phyloP scores from a whole-genome alignment of 1,284 basidiomycete species.

The Bondarzewia mesenterica region DNA sequence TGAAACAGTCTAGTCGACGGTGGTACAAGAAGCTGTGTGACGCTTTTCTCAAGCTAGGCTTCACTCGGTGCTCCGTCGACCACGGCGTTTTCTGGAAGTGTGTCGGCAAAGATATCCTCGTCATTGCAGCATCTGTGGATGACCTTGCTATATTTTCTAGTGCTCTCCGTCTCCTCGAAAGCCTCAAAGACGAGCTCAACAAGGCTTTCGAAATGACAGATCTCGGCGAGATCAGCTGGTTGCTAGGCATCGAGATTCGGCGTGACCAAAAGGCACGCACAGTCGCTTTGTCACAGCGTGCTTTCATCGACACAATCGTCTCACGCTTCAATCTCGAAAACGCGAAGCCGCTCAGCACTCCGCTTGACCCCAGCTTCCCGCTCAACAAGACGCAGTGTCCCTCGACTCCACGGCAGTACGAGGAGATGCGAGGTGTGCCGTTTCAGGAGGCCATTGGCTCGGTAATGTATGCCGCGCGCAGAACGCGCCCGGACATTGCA shows the following conservation, averaged over 20 bases:
- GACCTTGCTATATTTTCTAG: conserved; percentile 18
- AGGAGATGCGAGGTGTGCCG: conserved; percentile 11
- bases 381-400: conserved; percentile 6
- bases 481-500: conserved; percentile 16
- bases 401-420: neutral
- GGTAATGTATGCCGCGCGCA: conserved; percentile 11
- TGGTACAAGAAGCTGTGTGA: conserved; percentile 18
- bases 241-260: conserved; percentile 21
- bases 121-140: conserved; percentile 23
- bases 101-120: neutral
- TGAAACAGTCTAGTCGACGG: conserved; percentile 16
- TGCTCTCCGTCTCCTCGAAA: neutral
- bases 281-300: conserved; percentile 19
- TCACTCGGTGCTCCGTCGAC: conserved; percentile 12
- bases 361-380: conserved; percentile 16
- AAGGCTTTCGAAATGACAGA: conserved; percentile 10
- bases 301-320: conserved; percentile 19
- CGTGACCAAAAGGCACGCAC: conserved; percentile 11
- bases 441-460: conserved; percentile 18
- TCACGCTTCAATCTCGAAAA: conserved; percentile 18
- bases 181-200: conserved; percentile 6
- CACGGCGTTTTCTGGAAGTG: conserved; percentile 13
- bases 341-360: conserved; percentile 17
- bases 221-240: conserved; percentile 14
- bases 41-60: conserved; percentile 10